Evolutionary conservation across 2,329 filamentous ascomycete species (phyloP).

Genomic region (Mollisia scopiformis): DNA sequence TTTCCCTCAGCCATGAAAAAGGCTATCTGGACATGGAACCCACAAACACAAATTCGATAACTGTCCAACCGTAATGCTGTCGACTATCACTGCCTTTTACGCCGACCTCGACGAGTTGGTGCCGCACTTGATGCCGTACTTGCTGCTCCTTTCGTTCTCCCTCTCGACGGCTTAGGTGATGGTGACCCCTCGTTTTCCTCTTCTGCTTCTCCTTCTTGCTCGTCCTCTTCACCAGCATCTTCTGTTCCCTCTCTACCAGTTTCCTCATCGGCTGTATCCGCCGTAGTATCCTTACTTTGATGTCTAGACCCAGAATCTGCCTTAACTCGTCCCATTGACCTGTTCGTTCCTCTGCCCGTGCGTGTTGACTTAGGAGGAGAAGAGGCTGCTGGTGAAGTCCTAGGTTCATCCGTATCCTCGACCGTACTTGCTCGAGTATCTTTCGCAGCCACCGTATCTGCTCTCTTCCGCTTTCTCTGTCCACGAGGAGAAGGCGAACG

Average conservation of each 20-base stretch:
- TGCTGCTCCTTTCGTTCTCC: slow-evolving; percentile 26
- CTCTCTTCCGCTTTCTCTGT: slow-evolving; percentile 37
- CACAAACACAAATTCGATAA: no score
- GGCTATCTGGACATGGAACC: no score
- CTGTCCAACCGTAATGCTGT: no score
- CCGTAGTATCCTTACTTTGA: slow-evolving; percentile 36
- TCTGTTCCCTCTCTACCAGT: slow-evolving; percentile 39
- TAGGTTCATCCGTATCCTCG: slow-evolving; percentile 53
- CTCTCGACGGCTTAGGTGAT: slow-evolving; percentile 31
- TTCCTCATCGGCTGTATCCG: slow-evolving; percentile 34
- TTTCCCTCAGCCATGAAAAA: no score
- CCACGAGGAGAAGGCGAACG: slow-evolving; percentile 27
- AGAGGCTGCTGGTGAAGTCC: slow-evolving; percentile 45
- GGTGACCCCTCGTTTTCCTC: slow-evolving; percentile 22
- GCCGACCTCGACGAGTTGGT: slow-evolving; percentile 21
- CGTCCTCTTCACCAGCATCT: slow-evolving; percentile 41
- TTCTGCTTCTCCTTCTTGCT: slow-evolving; percentile 40
- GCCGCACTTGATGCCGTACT: no score
- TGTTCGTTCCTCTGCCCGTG: slow-evolving; percentile 38
- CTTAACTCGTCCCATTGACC: slow-evolving; percentile 46
- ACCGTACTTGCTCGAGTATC: slow-evolving; percentile 47
- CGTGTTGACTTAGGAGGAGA: slow-evolving; percentile 44
- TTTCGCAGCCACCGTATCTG: slow-evolving; percentile 35
- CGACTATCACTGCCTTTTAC: not conserved
- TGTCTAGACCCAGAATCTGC: slow-evolving; percentile 40